phyloP scores from a whole-genome alignment of 108 stramenopile genomes.

The Cyclotella atomus region DNA sequence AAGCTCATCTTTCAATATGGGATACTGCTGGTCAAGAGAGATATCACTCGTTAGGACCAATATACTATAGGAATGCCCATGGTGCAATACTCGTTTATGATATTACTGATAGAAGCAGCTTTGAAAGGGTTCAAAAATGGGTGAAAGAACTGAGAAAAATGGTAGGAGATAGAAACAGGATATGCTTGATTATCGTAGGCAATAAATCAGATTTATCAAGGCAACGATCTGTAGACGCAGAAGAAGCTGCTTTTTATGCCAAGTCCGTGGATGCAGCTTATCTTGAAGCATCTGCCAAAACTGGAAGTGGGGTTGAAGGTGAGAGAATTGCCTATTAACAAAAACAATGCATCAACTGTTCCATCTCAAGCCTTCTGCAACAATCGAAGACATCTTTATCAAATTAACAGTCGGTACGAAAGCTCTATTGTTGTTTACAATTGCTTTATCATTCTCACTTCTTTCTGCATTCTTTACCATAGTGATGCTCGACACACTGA shows the following conservation, averaged over 20 bases:
- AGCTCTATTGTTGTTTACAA: background rate
- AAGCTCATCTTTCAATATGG: conserved; percentile 81
- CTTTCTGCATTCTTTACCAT: background rate
- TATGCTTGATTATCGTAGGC: conserved; percentile 44
- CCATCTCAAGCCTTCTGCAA: no score
- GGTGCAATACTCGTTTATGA: conserved; percentile 97
- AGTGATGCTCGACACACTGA: conserved; percentile 29
- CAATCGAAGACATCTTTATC: conserved; percentile 34
- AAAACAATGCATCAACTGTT: no score
- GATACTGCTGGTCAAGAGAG: conserved; percentile 99
- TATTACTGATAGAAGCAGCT: conserved; percentile 92
- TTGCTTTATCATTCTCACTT: background rate
- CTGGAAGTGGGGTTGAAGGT: conserved; percentile 29
- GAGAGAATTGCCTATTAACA: no score
- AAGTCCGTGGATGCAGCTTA: conserved; percentile 59
- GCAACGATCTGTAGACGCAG: conserved; percentile 17
- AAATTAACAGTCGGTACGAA: conserved; percentile 26
- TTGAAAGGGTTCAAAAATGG: conserved; percentile 95
- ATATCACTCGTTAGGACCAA: conserved; percentile 95
- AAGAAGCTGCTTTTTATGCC: conserved; percentile 28
- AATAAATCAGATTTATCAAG: conserved; percentile 51
- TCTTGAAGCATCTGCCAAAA: conserved; percentile 81
- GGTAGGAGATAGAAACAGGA: conserved; percentile 32
- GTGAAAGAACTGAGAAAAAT: conserved; percentile 82
- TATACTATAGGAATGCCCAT: conserved; percentile 98